These are phyloP conservation scores for Solidago caesia DNA, from an alignment of 129 eudicot genomes.

Conservation along the genomic window DNA sequence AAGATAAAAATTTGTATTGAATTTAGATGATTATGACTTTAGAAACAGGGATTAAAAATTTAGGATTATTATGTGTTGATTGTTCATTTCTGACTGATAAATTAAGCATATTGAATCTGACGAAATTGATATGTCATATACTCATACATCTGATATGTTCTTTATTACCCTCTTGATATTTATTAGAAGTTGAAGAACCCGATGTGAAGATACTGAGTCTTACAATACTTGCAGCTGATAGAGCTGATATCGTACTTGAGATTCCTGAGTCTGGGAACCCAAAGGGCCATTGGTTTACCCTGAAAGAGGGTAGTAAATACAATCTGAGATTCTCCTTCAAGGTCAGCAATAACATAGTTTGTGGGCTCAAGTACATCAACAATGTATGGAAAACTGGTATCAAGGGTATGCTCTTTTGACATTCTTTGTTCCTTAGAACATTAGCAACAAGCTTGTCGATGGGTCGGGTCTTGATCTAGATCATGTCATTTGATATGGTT, in stretches of 20 bases:
- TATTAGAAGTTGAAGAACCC: slow-evolving; percentile 55
- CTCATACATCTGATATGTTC: slow-evolving; percentile 2
- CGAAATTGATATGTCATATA: neutral
- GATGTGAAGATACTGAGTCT: slow-evolving; percentile 74
- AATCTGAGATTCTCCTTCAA: slow-evolving; percentile 50
- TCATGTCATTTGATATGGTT: neutral
- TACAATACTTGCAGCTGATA: slow-evolving; percentile 45
- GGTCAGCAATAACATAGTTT: slow-evolving; percentile 72
- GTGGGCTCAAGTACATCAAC: slow-evolving; percentile 74
- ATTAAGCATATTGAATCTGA: no score
- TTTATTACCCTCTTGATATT: neutral
- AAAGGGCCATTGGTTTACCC: slow-evolving; percentile 66
- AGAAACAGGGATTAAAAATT: no score
- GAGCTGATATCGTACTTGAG: slow-evolving; percentile 59
- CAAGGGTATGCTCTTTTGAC: slow-evolving; percentile 47
- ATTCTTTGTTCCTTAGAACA: neutral
- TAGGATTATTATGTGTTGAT: no score
- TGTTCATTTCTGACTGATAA: no score
- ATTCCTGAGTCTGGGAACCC: slow-evolving; percentile 64
- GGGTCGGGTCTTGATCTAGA: neutral
- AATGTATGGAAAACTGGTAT: slow-evolving; percentile 73
- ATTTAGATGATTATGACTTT: no score
- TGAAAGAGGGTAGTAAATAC: slow-evolving; percentile 72
- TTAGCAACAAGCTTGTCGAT: neutral
- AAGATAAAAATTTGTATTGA: no score